These are phyloP conservation scores for Dactylis glomerata DNA, from an alignment of 176 grass and related monocot genomes.

Conservation along the genomic window DNA sequence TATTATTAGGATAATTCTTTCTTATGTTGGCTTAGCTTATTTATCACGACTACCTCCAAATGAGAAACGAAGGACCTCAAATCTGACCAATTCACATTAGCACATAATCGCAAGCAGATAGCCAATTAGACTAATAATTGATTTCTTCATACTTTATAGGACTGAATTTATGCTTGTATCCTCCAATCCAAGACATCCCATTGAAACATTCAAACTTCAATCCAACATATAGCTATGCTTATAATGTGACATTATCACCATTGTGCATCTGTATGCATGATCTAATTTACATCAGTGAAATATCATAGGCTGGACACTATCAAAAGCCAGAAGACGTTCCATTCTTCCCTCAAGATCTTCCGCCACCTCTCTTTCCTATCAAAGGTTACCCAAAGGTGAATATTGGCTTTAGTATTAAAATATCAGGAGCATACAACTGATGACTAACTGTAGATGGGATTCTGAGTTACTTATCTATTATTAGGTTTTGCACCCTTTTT, in stretches of 20 bases:
- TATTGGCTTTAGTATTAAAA: neutral
- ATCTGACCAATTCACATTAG: neutral
- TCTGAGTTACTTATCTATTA: neutral
- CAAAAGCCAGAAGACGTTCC: constrained; percentile 79
- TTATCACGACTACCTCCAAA: neutral
- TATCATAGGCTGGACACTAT: constrained; percentile 66
- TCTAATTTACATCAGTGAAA: neutral
- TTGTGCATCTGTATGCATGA: neutral
- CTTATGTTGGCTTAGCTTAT: neutral
- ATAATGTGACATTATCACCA: neutral
- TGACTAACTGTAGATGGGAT: neutral
- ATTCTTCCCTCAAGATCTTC: constrained; percentile 77
- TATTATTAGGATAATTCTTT: neutral
- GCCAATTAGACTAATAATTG: neutral
- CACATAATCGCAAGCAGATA: neutral
- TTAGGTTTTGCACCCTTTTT: constrained; percentile 64
- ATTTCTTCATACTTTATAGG: neutral
- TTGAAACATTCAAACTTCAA: neutral
- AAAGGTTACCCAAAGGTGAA: constrained; percentile 44
- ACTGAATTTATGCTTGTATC: neutral
- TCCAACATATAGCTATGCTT: neutral
- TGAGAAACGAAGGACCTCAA: neutral
- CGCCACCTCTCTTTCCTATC: constrained; percentile 28
- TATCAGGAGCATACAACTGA: neutral
- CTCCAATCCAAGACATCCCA: neutral